A percentile compares a stretch with the other conserved stretches of the same genome.
Conservation (phyloP, 306 rosid genomes). For the Malus sieversii region DNA sequence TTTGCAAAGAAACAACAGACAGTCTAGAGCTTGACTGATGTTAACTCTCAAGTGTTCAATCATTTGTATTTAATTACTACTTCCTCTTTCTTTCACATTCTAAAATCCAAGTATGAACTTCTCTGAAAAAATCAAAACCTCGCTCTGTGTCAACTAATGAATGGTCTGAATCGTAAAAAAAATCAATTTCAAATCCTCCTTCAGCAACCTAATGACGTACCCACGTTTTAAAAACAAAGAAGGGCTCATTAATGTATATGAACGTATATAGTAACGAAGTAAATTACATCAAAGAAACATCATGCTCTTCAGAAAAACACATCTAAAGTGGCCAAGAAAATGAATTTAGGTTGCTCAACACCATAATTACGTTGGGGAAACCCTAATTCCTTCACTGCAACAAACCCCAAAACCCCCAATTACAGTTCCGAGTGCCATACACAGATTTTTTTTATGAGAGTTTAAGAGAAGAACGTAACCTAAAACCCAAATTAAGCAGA, state of each 20-base stretch:
- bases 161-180: background rate
- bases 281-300: background rate
- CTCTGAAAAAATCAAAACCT: background rate
- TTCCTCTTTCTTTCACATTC: background rate
- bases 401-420: background rate
- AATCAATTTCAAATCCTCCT: too few relatives aligned
- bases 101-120: background rate
- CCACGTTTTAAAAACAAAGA: background rate
- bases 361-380: background rate
- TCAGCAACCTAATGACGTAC: background rate
- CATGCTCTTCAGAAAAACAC: background rate
- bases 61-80: background rate
- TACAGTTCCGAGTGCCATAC: background rate
- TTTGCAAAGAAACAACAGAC: background rate
- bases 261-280: background rate
- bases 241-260: background rate
- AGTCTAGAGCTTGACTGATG: background rate
- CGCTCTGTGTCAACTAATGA: background rate
- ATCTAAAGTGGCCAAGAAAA: background rate
- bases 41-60: background rate
- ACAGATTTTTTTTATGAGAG: background rate
- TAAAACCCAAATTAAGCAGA: slow-evolving; percentile 17
- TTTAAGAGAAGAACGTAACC: slow-evolving; percentile 13
- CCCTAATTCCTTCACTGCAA: slow-evolving; percentile 1
- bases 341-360: background rate